phyloP scores from a whole-genome alignment of 768 basidiomycete genomes.

The Rhodosporidiobolus sp. region DNA sequence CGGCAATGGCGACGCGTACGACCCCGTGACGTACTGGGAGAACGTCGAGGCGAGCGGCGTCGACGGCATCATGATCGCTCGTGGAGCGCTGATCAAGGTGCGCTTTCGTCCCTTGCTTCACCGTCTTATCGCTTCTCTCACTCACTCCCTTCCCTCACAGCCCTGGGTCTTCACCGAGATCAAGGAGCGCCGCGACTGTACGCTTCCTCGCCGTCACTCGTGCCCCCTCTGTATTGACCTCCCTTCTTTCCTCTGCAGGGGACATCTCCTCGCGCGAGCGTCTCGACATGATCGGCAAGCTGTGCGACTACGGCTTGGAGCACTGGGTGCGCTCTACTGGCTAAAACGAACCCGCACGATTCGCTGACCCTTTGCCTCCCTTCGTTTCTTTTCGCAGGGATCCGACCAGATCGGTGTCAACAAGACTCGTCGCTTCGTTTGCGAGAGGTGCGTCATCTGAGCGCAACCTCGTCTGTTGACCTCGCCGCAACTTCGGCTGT shows the following conservation, averaged over 20 bases:
- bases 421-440: slow-evolving; percentile 85
- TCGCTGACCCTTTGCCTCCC: no score
- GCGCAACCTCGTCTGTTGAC: no score
- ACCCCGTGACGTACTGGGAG: slow-evolving; percentile 74
- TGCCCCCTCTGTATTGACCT: background rate
- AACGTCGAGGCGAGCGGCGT: slow-evolving; percentile 75
- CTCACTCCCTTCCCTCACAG: background rate
- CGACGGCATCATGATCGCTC: slow-evolving; percentile 90
- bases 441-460: slow-evolving; percentile 78
- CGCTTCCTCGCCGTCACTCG: slow-evolving; percentile 54
- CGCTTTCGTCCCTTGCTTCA: slow-evolving; percentile 32
- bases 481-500: no score
- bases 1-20: slow-evolving; percentile 93
- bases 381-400: slow-evolving; percentile 26
- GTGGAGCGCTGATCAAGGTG: slow-evolving; percentile 86
- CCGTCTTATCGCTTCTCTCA: background rate
- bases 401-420: slow-evolving; percentile 66
- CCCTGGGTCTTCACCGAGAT: slow-evolving; percentile 95
- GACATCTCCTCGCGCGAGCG: slow-evolving; percentile 44
- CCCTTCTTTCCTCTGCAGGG: slow-evolving; percentile 1
- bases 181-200: slow-evolving; percentile 88
- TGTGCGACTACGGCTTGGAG: slow-evolving; percentile 74
- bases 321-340: slow-evolving; percentile 52
- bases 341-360: no score
- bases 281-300: slow-evolving; percentile 42